Evolutionary conservation across 306 rosid species (phyloP).

Genomic region (Cicer pinnatifidum): DNA sequence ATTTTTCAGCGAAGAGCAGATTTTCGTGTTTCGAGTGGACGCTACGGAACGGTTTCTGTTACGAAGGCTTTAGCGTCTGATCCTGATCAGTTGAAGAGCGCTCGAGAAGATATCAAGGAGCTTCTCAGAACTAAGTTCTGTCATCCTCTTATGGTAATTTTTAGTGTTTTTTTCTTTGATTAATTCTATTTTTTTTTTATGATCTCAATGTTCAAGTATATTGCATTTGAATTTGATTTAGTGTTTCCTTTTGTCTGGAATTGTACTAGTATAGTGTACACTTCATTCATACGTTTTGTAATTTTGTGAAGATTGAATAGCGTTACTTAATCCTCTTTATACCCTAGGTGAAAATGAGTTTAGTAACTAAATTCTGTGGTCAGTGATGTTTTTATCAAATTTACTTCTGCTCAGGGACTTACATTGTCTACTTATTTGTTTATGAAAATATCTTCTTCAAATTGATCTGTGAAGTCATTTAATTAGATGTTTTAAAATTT

Average conservation of each 20-base stretch:
- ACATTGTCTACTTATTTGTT: slow-evolving; percentile 6
- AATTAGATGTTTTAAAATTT: background rate
- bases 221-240: slow-evolving; percentile 20
- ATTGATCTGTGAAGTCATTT: slow-evolving; percentile 14
- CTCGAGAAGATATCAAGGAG: slow-evolving; percentile 79
- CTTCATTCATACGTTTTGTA: slow-evolving; percentile 14
- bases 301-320: background rate
- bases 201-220: background rate
- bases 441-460: background rate
- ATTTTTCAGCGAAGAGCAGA: slow-evolving; percentile 55
- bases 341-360: background rate
- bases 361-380: background rate
- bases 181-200: background rate
- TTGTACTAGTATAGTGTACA: background rate
- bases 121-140: slow-evolving; percentile 75
- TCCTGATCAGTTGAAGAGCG: slow-evolving; percentile 82
- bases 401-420: slow-evolving; percentile 15
- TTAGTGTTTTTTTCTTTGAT: background rate
- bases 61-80: slow-evolving; percentile 72
- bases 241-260: slow-evolving; percentile 16
- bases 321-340: background rate
- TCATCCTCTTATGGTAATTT: slow-evolving; percentile 81
- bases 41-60: slow-evolving; percentile 53
- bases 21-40: slow-evolving; percentile 55
- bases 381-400: slow-evolving; percentile 2